Conservation (phyloP, 2,329 filamentous ascomycete genomes). For the Cadophora sp. region DNA sequence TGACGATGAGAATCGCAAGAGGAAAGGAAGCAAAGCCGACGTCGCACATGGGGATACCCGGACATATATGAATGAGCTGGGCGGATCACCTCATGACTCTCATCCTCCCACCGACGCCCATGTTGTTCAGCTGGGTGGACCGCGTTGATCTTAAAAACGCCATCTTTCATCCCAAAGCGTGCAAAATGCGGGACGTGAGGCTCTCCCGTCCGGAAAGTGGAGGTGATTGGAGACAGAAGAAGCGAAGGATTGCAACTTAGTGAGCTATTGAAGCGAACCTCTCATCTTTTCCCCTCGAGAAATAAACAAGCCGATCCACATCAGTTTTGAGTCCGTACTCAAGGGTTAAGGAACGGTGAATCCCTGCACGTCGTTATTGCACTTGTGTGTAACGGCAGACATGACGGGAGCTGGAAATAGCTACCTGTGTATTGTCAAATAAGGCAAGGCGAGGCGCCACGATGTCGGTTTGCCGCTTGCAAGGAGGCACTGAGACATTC, state of each 20-base stretch:
- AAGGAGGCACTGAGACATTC: slow-evolving; percentile 11
- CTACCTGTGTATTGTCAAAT: neutral
- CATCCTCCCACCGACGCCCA: slow-evolving; percentile 3
- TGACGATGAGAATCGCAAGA: slow-evolving; percentile 1
- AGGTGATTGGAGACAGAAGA: neutral
- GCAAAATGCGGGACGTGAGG: slow-evolving; percentile 23
- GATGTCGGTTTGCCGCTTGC: neutral
- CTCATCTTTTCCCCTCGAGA: slow-evolving; percentile 3
- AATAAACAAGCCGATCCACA: neutral
- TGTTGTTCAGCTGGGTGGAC: slow-evolving; percentile 19
- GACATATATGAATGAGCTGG: slow-evolving; percentile 23
- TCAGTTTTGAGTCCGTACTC: neutral
- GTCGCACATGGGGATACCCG: slow-evolving; percentile 12
- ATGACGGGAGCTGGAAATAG: slow-evolving; percentile 5
- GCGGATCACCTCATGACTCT: slow-evolving; percentile 4
- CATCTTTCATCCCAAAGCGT: slow-evolving; percentile 11
- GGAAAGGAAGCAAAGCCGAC: slow-evolving; percentile 9
- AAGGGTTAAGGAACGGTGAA: neutral
- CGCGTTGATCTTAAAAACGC: slow-evolving; percentile 11
- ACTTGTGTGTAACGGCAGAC: neutral
- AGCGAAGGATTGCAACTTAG: neutral
- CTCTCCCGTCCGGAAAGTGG: slow-evolving; percentile 5
- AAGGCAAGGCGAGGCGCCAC: neutral
- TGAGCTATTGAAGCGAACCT: neutral
- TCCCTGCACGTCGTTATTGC: neutral